These are phyloP conservation scores for Fusarium ramigenum DNA, from an alignment of 2,329 filamentous ascomycete species.

Conservation along the genomic window DNA sequence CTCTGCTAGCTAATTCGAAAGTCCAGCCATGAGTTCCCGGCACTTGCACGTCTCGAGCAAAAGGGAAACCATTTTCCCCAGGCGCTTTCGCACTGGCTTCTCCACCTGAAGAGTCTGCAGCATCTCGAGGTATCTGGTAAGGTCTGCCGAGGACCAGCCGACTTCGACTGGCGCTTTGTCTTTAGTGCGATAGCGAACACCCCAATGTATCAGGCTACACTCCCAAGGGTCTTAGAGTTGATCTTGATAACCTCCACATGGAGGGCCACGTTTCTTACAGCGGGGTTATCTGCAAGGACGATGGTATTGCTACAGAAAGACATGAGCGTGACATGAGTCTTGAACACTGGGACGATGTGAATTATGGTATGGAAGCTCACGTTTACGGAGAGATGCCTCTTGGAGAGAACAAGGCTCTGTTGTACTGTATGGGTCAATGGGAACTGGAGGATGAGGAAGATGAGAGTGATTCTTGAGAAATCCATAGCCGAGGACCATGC, in stretches of 20 bases:
- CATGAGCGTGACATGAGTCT: not conserved
- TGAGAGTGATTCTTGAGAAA: not conserved
- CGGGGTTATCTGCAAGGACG: not conserved
- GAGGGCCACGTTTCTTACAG: not conserved
- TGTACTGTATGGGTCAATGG: not conserved
- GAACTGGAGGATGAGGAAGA: not conserved
- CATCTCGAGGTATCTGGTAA: not conserved
- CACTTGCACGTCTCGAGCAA: too few species aligned
- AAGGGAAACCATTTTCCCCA: not conserved
- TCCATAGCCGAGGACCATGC: fast-evolving
- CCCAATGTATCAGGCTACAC: not conserved
- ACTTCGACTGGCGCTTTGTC: not conserved
- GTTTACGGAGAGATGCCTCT: not conserved
- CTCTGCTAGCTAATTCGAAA: not conserved
- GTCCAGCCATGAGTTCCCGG: not conserved
- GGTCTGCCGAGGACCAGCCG: not conserved
- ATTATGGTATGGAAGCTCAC: not conserved
- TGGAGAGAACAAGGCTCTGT: not conserved
- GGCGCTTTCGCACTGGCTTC: not conserved
- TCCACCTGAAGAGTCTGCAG: not conserved
- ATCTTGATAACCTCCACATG: fast-evolving
- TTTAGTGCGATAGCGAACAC: not conserved
- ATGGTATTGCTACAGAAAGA: not conserved
- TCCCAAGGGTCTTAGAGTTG: not conserved
- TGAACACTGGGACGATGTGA: not conserved